A percentile compares a stretch with the other conserved stretches of the same genome.
phyloP scores from a whole-genome alignment of 2,329 filamentous ascomycete genomes.

The Pseudogymnoascus sp. region DNA sequence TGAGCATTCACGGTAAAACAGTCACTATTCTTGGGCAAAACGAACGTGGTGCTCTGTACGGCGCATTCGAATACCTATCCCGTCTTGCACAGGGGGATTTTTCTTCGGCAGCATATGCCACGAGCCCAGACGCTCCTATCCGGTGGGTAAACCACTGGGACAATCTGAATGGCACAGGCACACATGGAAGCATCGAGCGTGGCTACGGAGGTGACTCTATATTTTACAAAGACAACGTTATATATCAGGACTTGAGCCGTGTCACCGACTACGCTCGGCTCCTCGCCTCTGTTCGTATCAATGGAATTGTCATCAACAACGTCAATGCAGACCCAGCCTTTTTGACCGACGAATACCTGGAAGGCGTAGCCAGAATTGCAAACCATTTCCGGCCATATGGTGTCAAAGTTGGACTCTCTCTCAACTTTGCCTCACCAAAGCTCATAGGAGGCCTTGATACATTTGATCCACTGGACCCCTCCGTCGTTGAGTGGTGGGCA shows the following conservation, averaged over 20 bases:
- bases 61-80: constrained; percentile 60
- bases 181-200: constrained; percentile 51
- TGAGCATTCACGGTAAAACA: constrained; percentile 38
- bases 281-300: constrained; percentile 57
- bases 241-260: constrained; percentile 51
- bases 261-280: constrained; percentile 56
- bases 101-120: constrained; percentile 37
- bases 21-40: constrained; percentile 57
- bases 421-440: constrained; percentile 60
- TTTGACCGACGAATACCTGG: constrained; percentile 47
- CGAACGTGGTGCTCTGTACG: constrained; percentile 60
- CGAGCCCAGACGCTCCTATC: constrained; percentile 51
- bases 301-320: constrained; percentile 61
- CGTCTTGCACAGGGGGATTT: constrained; percentile 53
- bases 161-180: constrained; percentile 44
- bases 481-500: constrained; percentile 55
- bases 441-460: constrained; percentile 47
- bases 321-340: constrained; percentile 59
- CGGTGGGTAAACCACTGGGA: constrained; percentile 70
- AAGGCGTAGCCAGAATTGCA: constrained; percentile 53
- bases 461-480: constrained; percentile 55
- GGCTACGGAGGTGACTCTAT: constrained; percentile 61
- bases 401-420: constrained; percentile 54
- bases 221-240: constrained; percentile 52
- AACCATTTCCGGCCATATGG: constrained; percentile 60